A percentile compares a stretch with the other conserved stretches of the same genome.
phyloP scores from a whole-genome alignment of 2,329 filamentous ascomycete species.

The Cladosporium sp. region DNA sequence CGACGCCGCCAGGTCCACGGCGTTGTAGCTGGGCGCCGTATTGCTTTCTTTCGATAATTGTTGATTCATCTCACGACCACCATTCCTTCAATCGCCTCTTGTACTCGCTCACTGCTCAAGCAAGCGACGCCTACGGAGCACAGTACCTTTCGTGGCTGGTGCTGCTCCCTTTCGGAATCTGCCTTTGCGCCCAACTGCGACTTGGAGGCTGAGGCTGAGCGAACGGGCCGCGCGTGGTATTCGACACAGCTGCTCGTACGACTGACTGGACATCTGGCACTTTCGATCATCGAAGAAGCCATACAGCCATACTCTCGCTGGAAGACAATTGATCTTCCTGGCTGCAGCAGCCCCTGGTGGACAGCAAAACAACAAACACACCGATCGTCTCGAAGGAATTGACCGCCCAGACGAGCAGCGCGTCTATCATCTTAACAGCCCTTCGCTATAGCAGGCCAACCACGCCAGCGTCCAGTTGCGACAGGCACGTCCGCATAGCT shows the following conservation, averaged over 20 bases:
- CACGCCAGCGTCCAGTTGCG: not conserved
- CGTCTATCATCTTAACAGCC: not conserved
- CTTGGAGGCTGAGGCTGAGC: slow-evolving; percentile 5
- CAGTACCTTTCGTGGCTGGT: not conserved
- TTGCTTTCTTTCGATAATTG: not conserved
- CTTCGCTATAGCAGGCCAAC: slow-evolving; percentile 5
- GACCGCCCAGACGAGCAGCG: not conserved
- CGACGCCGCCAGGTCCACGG: not conserved
- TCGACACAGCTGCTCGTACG: not conserved
- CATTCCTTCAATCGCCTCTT: not conserved
- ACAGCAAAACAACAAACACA: slow-evolving; percentile 1
- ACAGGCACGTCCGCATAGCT: slow-evolving; percentile 12
- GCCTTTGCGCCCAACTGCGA: not conserved
- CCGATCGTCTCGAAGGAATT: slow-evolving; percentile 1
- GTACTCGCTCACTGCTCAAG: not conserved
- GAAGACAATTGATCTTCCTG: slow-evolving; percentile 2
- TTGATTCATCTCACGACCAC: not conserved
- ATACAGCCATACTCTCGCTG: not conserved
- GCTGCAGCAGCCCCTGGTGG: not conserved
- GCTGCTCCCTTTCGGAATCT: not conserved
- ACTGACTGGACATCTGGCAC: not conserved
- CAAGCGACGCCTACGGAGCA: slow-evolving; percentile 1
- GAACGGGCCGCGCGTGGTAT: slow-evolving; percentile 10
- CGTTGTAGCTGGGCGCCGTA: not conserved
- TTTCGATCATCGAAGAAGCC: not conserved